A percentile compares a stretch with the other conserved stretches of the same genome.
Evolutionary conservation across 2,329 filamentous ascomycete species (phyloP).

Genomic region (Pestalotiopsis fici): DNA sequence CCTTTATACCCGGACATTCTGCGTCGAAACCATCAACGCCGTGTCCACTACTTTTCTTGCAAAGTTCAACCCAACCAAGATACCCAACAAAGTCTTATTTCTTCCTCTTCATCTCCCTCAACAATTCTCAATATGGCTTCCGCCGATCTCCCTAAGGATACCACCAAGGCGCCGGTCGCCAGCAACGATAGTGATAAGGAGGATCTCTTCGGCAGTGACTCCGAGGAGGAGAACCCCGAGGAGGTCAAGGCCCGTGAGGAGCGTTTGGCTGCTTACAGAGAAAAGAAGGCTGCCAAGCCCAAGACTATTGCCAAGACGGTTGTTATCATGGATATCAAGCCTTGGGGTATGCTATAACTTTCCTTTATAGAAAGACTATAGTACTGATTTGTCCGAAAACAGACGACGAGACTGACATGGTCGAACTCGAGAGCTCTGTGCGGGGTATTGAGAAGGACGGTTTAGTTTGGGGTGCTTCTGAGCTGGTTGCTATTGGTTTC

Average conservation of each 20-base stretch:
- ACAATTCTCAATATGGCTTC: too few relatives aligned
- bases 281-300: conserved; percentile 93
- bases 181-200: conserved; percentile 80
- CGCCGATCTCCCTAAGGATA: too few relatives aligned
- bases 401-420: conserved; percentile 95
- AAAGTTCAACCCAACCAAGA: too few relatives aligned
- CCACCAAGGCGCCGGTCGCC: conserved; percentile 74
- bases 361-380: background rate
- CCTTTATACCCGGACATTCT: too few relatives aligned
- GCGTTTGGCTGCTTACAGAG: conserved; percentile 88
- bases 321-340: conserved; percentile 95
- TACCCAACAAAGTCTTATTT: too few relatives aligned
- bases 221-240: conserved; percentile 92
- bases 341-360: conserved; percentile 78
- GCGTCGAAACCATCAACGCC: too few relatives aligned
- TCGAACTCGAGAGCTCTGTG: conserved; percentile 76
- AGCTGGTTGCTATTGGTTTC: conserved; percentile 88
- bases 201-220: conserved; percentile 90
- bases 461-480: conserved; percentile 92
- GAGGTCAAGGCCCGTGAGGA: conserved; percentile 82
- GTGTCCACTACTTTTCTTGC: too few relatives aligned
- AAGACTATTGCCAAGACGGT: conserved; percentile 96
- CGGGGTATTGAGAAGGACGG: conserved; percentile 87
- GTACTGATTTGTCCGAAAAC: conserved; percentile 13
- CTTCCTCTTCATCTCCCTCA: too few relatives aligned